phyloP scores from a whole-genome alignment of 345 rosid species.

The Syzygium oleosum region DNA sequence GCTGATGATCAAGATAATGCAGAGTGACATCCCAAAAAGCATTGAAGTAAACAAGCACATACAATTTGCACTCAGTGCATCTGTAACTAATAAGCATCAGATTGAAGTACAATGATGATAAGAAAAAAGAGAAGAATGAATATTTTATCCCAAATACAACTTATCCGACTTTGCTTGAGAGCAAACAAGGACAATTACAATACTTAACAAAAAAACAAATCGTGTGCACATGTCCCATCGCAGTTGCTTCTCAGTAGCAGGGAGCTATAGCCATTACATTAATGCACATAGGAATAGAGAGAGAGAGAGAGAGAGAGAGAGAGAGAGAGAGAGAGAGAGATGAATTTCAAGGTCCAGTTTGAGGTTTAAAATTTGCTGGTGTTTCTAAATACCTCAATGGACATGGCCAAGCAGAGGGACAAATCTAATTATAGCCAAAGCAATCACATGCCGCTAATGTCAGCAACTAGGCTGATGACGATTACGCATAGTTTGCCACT shows the following conservation, averaged over 20 bases:
- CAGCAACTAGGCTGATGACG: neutral
- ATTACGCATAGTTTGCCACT: neutral
- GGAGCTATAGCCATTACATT: neutral
- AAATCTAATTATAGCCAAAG: neutral
- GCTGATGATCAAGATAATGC: neutral
- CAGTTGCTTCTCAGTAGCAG: neutral
- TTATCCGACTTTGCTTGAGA: neutral
- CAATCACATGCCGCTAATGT: neutral
- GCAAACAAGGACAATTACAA: neutral
- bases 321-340: neutral
- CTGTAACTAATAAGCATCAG: neutral
- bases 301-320: neutral
- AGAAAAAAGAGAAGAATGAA: neutral
- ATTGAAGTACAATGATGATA: neutral
- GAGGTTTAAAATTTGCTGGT: neutral
- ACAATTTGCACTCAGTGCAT: neutral
- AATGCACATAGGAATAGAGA: neutral
- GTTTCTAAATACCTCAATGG: no score
- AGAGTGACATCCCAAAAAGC: neutral
- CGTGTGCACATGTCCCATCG: neutral
- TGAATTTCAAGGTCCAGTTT: neutral
- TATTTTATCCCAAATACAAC: neutral
- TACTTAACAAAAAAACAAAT: neutral
- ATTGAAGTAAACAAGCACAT: neutral
- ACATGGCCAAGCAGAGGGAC: neutral